Evolutionary conservation across 192 early-diverging fungal species (phyloP), one percentile per base, ranked within the genome.

Genomic region (Dissophora ornata): DNA sequence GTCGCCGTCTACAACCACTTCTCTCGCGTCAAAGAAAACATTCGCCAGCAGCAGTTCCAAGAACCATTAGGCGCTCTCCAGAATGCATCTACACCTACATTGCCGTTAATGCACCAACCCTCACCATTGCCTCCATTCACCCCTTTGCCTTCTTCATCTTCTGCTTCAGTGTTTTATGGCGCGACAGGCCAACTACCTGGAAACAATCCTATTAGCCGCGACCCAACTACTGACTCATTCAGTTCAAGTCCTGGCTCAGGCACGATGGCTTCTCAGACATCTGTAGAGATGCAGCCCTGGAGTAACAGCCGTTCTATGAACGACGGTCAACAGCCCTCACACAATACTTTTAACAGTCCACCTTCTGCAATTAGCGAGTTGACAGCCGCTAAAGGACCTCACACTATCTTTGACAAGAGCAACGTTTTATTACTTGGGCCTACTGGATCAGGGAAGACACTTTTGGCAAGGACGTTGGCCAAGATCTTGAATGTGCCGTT

Each of bases 1-100:
- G 94, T 95, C 2, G 93, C 95, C 8, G 89, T 96, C 8, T 92
- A 91, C 73, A 94, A 93, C 69, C 95, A 96, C 69, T 94, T 95
- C 79, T 87, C 83, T n/a, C 84, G 94, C 8, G 85, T 94, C 10
- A 81, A 84, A 4, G 87, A 90, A 21, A 96, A 96, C 68, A 45
- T 90, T 24, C 77, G 84, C 18, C 78, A 81, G 61, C 67, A 75
- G 30, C 81, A 85, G 41, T 64, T 69, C 11, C 83, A 84, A 51
- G 67, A 79, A 11, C 62, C 73, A 1, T 16, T 62, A 8, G 7
- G 29, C 18, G 73, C 73, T 19, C 36, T 59, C 22, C 29, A 62
- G 40, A 77, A 67, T 46, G 9, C 73, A 6, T 16, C 49, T 0
- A 1, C 40, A 1, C 36, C 53, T 6, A 21, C 58, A 3, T 38